Base-by-base conservation (phyloP, 2,329 filamentous ascomycete genomes). In the Fusarium dimerum region DNA sequence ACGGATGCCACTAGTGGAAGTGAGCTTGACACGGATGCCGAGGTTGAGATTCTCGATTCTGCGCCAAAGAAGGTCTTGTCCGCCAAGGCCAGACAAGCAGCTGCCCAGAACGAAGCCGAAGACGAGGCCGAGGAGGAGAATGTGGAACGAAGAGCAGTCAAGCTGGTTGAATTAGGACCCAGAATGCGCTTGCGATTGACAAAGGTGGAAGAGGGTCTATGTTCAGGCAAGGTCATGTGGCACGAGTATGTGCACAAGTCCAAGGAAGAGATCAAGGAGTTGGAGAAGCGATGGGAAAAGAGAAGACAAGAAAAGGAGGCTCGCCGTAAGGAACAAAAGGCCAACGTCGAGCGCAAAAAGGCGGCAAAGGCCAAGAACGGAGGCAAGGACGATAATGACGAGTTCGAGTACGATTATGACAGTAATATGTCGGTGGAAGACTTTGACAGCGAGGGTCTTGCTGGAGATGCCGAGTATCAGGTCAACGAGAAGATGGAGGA, bases 201-300 rank as follows among this genome's bases (percentile, higher is more conserved):
- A 50, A 99, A 99, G 76, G 92, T 99, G 5, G 94, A 99, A 68
- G 94, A 99, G 64, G 94, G 93, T 2, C 74, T 97, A 7, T 97
- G 92, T 65, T 82, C 83, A 26, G 94, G 94, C 45, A 94, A 91
- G 70, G 83, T 96, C 51, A 90, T 99, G 89, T 99, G 94, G 94
- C 94, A 99, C 71, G 92, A 97, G 69, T 95, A 91, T 68, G 86
- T 97, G 48, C 84, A 87, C 68, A 99, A 99, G 80, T 85, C 84
- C 7, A 85, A 85, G 62, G 81, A 84, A 16, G 92, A 99, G 71
- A 76, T 91, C 51, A 83, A 86, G 67, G 84, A 88, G 58, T 74
- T 97, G 63, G 92, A 97, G 62, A 84, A 87, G 76, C 82, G 84
- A 61, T 97, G 94, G 90, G 87, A 92, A 61, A 76, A 88, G 73